Evolutionary conservation across 257 asterid species (phyloP).

Genomic region (Solanum paucissectum): DNA sequence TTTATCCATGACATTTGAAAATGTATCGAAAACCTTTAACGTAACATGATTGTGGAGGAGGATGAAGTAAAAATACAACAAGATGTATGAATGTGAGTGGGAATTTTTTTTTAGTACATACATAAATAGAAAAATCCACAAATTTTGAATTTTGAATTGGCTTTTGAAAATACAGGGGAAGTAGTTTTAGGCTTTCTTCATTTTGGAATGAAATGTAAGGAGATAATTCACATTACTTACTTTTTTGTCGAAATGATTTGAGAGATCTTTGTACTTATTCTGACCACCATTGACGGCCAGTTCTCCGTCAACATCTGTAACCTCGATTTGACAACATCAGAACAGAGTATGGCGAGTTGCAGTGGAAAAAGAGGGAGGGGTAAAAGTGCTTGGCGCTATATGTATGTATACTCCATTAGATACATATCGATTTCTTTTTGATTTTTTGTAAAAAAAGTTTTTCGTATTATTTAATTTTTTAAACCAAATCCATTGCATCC

Average conservation of each 20-base stretch:
- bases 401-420: neutral
- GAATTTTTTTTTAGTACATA: neutral
- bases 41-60: neutral
- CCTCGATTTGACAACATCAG: neutral
- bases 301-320: neutral
- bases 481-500: neutral
- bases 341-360: neutral
- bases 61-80: neutral
- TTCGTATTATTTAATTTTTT: too few relatives aligned
- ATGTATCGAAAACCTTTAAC: neutral
- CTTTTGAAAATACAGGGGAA: neutral
- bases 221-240: too few relatives aligned
- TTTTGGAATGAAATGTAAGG: too few relatives aligned
- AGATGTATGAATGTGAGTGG: neutral
- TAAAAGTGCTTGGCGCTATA: too few relatives aligned
- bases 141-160: neutral
- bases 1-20: conserved; percentile 28
- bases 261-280: neutral
- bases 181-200: neutral
- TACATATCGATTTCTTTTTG: too few relatives aligned
- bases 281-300: too few relatives aligned
- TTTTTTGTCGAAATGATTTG: neutral
- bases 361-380: neutral
- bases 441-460: neutral
- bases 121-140: neutral